Evolutionary conservation across 2,329 filamentous ascomycete species (phyloP), one percentile per base, ranked within the genome.

Genomic region (Rhytidhysteron rufulum): DNA sequence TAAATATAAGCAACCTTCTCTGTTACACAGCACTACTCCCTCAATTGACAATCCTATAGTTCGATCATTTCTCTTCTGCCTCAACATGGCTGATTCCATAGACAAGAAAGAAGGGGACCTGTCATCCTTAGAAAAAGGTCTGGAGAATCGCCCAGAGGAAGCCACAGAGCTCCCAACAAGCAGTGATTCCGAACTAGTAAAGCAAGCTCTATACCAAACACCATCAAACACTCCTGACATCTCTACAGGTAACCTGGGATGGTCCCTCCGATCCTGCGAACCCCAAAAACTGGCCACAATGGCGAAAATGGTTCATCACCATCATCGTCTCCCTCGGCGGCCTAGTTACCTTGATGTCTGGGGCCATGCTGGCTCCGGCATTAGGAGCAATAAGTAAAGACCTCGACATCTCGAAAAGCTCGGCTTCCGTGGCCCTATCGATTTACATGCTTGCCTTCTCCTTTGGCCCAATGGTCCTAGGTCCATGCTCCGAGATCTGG

Each of bases 401-500:
- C 25, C 31, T 55, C 11, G 21, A 42, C 27, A 49, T 54, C 13
- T 42, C 33, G 1, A 27, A 39, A 17, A 43, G 43, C 2, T 46
- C 47, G 31, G 43, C 48, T 4, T 39, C 42, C 3, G 42, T 57
- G 33, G 42, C 48, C 2, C 22, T 55, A 2, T 55, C 50, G 2
- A 53, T 58, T 9, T 58, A 51, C 39, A 40, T 59, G 21, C 41
- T 54, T 18, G 53, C 52, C 0, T 58, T 54, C 29, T 50, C 52
- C 3, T 55, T 55, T 44, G 78, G 84, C 0, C 86, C 86, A 5
- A 83, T 91, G 78, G 72, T 75, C 1, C 88, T 90, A 55, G 86
- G 86, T n/a, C 86, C 86, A 0, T 64, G 88, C 31, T 86, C 80
- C 6, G 86, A 91, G 61, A 73, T 89, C 31, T 74, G 83, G 39